Base-by-base conservation (phyloP, 192 early-diverging fungal species). In the Entomortierella chlamydospora region DNA sequence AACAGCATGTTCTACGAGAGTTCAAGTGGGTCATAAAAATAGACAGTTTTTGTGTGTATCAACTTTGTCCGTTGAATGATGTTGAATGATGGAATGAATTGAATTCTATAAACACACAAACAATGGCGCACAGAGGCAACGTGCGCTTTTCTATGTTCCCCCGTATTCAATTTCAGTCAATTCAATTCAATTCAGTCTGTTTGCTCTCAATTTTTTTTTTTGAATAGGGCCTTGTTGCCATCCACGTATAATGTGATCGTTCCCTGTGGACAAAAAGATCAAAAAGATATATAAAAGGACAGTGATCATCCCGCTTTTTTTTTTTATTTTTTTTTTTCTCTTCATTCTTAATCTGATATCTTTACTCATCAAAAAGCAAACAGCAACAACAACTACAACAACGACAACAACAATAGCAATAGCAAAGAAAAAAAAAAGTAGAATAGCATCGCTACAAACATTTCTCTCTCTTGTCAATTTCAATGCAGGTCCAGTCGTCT, bases 401-500 rank as follows among this genome's bases (percentile, higher is more conserved):
- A 37, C 4, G 10, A 10, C 34, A 37, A 7, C 34, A 37, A 37
- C 5, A 7, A 37, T 7, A 37, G 34, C 52, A 54, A 12, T n/a
- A n/a, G n/a, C 26, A 28, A 15, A 58, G 11, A 18, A 61, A 17
- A 39, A 61, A 47, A 43, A 47, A 61, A 23, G 26, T 2, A 61
- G 43, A 61, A n/a, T 28, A 29, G 25, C 22, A 50, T 10, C 41
- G 53, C 20, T 30, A 39, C 31, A 39, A 8, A 31, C 30, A 52
- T n/a, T 41, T 23, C 22, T 50, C 49, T 50, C 15, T 22, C 49
- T 22, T 50, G 4, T 50, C 42, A 42, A 43, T n/a, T n/a, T n/a
- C 74, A 61, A 79, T 79, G 76, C 76, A 79, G 41, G 61, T 68
- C 52, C 73, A 77, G 22, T 22, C 65, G 23, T 2, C 67, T 45